Evolutionary conservation across 2,329 filamentous ascomycete genomes (phyloP).

Genomic region (Cladosporium sp.): DNA sequence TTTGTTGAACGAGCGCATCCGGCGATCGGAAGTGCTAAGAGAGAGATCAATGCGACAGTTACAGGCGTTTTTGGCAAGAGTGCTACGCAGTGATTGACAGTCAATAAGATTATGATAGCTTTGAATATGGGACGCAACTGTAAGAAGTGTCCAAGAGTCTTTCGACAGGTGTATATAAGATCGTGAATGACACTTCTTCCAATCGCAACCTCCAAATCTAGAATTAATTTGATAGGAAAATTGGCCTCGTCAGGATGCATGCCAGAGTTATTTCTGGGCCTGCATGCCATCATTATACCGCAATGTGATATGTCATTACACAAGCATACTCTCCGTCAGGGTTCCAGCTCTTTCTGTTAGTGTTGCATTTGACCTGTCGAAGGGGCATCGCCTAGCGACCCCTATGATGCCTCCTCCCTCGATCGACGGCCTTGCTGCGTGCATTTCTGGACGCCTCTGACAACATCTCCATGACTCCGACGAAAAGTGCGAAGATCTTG

Average conservation of each 20-base stretch:
- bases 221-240: too few species aligned
- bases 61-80: not conserved
- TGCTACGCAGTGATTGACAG: not conserved
- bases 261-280: too few species aligned
- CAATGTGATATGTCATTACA: not conserved
- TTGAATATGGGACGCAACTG: not conserved
- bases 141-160: not conserved
- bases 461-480: not conserved
- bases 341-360: not conserved
- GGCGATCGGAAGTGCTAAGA: conserved; percentile 1
- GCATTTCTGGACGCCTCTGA: not conserved
- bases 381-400: not conserved
- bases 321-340: not conserved
- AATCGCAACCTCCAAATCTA: not conserved
- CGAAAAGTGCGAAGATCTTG: not conserved
- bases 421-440: not conserved
- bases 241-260: too few species aligned
- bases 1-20: conserved; percentile 22
- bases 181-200: not conserved
- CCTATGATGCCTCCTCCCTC: not conserved
- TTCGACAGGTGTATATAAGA: not conserved
- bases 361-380: not conserved
- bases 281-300: not conserved
- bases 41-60: not conserved
- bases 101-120: not conserved